Evolutionary conservation across 1,284 basidiomycete species (phyloP), one percentile per base, ranked within the genome.

Genomic region (Fomitopsis betulina): DNA sequence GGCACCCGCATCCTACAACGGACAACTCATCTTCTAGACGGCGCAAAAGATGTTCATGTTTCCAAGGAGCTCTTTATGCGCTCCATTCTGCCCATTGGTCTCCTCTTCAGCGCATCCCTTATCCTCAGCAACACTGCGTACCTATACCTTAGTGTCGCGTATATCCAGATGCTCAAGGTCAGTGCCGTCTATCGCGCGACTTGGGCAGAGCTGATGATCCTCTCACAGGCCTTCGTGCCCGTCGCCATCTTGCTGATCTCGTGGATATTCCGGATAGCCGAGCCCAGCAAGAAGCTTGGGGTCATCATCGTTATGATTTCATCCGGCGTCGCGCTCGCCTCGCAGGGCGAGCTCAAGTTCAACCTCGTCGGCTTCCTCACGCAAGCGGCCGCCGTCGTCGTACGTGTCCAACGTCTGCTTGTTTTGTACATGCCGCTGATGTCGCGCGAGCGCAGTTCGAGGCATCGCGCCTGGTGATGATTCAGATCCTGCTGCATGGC

Each of bases 81-180:
- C 63, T 94, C 93, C 51, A 98, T 98, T 65, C 81, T 98, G 9
- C 96, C 96, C 45, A 96, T 98, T 63, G 95, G 95, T 30, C 70
- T 94, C 38, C 85, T 98, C 62, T 97, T 98, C 80, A 93, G 91
- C 21, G 94, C 87, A 25, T 94, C 89, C 63, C 85, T 98, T 60
- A 94, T 98, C 67, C 80, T 96, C 58, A 92, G 89, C 75, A 98
- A 98, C 78, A 95, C 93, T 57, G 94, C 96, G 15, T 98, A 98
- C 73, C 86, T 98, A 37, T 89, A 94, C 62, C 85, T 98, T 57
- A 89, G 86, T 62, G 93, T 98, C 32, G 86, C 92, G 1, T 98
- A 96, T 75, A 97, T 98, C 65, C 96, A 98, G 73, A 98, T 98
- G 96, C 89, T 98, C 77, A 97, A 97, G 85, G 92, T 89, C 21